phyloP scores from a whole-genome alignment of 495 filamentous ascomycete genomes.

The Hypoxylon subgilvum region DNA sequence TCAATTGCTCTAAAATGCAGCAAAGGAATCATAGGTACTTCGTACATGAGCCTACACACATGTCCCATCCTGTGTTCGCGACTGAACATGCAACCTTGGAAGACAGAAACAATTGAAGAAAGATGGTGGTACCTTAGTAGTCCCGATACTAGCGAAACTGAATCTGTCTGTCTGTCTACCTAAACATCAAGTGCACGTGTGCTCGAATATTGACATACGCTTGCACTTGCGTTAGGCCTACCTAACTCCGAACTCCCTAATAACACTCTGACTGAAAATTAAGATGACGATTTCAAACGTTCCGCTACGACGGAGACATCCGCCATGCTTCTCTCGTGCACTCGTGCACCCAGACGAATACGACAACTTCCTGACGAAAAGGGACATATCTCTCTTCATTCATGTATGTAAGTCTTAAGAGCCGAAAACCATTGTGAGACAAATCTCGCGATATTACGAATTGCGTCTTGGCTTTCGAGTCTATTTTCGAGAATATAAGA shows the following conservation, averaged over 20 bases:
- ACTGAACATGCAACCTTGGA: no score
- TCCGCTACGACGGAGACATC: constrained; percentile 1
- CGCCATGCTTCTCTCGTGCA: neutral
- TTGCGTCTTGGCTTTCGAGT: neutral
- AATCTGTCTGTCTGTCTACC: no score
- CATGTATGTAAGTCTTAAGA: no score
- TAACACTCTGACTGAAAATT: neutral
- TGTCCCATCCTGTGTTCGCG: no score
- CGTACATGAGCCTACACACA: no score
- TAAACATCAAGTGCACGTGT: no score
- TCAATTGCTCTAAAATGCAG: neutral
- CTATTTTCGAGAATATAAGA: neutral
- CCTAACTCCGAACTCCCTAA: no score
- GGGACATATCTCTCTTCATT: no score
- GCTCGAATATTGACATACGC: neutral
- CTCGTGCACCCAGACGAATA: neutral
- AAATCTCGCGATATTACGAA: neutral
- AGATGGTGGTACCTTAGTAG: no score
- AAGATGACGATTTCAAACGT: constrained; percentile 23
- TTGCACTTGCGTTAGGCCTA: no score
- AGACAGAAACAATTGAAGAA: no score
- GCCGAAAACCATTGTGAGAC: neutral
- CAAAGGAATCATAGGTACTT: no score
- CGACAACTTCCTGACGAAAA: constrained; percentile 11
- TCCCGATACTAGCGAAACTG: constrained; percentile 6